phyloP scores from a whole-genome alignment of 2,329 filamentous ascomycete species.

The Decorospora gaudefroyi region DNA sequence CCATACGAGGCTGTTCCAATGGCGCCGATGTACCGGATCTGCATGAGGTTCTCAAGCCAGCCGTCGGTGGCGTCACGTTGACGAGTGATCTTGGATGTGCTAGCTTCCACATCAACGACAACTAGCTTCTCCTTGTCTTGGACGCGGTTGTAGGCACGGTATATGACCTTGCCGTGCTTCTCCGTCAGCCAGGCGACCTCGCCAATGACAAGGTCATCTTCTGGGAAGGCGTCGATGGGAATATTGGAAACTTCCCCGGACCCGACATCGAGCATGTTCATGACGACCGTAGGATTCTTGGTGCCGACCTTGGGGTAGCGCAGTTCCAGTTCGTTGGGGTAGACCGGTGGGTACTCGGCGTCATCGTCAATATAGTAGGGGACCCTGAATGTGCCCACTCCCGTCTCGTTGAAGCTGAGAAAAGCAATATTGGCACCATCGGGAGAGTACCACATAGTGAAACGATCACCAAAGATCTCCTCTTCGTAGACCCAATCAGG shows the following conservation, averaged over 20 bases:
- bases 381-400: conserved; percentile 67
- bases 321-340: conserved; percentile 65
- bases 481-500: conserved; percentile 69
- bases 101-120: conserved; percentile 59
- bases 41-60: conserved; percentile 65
- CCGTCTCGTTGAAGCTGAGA: conserved; percentile 66
- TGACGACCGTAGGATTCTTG: conserved; percentile 66
- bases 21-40: conserved; percentile 60
- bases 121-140: conserved; percentile 68
- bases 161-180: conserved; percentile 63
- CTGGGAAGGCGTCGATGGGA: conserved; percentile 61
- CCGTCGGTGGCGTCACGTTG: conserved; percentile 63
- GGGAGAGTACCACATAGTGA: conserved; percentile 62
- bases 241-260: conserved; percentile 54
- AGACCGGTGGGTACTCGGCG: conserved; percentile 59
- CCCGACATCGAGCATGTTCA: conserved; percentile 62
- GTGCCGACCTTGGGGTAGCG: conserved; percentile 71
- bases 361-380: conserved; percentile 68
- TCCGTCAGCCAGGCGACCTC: conserved; percentile 71
- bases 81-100: conserved; percentile 55
- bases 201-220: conserved; percentile 66
- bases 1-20: conserved; percentile 44
- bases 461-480: conserved; percentile 59
- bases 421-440: conserved; percentile 61
- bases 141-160: conserved; percentile 69